A percentile compares a stretch with the other conserved stretches of the same genome.
Evolutionary conservation across 225 moss, liverwort and hornwort genomes (phyloP).

Genomic region (Sphagnum contortum): DNA sequence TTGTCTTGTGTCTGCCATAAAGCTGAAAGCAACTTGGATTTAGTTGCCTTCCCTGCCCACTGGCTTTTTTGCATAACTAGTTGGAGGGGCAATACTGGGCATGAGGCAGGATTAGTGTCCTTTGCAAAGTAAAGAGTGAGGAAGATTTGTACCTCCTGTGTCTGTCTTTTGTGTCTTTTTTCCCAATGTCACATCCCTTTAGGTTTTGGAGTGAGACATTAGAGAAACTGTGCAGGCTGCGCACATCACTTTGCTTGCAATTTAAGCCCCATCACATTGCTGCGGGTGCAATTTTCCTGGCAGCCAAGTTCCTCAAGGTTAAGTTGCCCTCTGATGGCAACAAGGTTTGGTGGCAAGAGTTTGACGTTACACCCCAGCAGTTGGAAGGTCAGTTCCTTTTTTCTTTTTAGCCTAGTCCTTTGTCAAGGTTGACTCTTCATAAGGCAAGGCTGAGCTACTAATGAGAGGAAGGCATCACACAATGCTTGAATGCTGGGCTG

Average conservation of each 20-base stretch:
- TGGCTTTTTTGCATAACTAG: too few species aligned
- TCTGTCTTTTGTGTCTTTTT: neutral
- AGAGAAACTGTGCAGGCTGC: constrained; percentile 69
- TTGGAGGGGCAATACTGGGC: too few species aligned
- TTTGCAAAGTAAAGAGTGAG: constrained; percentile 3
- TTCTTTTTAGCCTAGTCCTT: neutral
- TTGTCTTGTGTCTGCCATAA: constrained; percentile 4
- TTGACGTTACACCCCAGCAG: constrained; percentile 48
- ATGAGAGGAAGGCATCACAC: neutral
- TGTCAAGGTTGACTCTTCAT: neutral
- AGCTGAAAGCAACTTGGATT: neutral
- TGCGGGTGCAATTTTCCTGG: constrained; percentile 92
- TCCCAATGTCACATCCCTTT: neutral
- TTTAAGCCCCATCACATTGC: constrained; percentile 96
- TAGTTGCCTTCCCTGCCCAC: too few species aligned
- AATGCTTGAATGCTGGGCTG: too few species aligned
- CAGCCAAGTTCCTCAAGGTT: constrained; percentile 82
- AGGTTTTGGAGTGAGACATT: neutral
- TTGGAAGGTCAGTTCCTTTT: constrained; percentile 32
- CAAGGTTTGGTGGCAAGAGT: constrained; percentile 57
- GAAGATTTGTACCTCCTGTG: neutral
- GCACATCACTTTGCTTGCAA: constrained; percentile 90
- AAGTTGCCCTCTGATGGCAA: constrained; percentile 47
- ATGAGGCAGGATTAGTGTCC: constrained; percentile 3
- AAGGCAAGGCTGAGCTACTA: too few species aligned